These are phyloP conservation scores for Inonotus obliquus DNA, from an alignment of 1,284 basidiomycete species.

Conservation along the genomic window DNA sequence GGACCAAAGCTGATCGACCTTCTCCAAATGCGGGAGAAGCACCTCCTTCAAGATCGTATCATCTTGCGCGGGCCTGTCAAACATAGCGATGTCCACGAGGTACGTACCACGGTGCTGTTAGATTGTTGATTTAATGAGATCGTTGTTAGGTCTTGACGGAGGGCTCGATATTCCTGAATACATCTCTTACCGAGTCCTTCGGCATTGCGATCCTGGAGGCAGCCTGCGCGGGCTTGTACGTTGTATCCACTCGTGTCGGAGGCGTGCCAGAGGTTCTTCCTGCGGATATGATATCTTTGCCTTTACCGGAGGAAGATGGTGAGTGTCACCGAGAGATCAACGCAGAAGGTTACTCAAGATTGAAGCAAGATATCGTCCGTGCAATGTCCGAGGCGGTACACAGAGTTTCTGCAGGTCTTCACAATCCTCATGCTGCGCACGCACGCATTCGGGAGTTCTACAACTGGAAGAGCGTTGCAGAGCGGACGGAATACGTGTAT, in stretches of 20 bases:
- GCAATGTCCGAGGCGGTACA: constrained; percentile 80
- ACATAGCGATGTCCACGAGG: constrained; percentile 80
- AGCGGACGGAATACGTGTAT: constrained; percentile 84
- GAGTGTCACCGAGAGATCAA: background rate
- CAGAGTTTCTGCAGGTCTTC: constrained; percentile 62
- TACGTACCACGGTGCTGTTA: constrained; percentile 33
- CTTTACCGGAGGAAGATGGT: constrained; percentile 83
- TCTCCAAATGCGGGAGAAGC: constrained; percentile 92
- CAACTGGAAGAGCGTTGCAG: constrained; percentile 79
- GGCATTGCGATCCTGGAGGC: constrained; percentile 97
- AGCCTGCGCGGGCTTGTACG: constrained; percentile 90
- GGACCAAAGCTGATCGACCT: constrained; percentile 95
- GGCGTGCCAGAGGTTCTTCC: constrained; percentile 96
- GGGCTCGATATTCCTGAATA: constrained; percentile 93
- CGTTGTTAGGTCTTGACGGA: constrained; percentile 66
- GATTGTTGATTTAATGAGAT: background rate
- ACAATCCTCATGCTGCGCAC: constrained; percentile 80
- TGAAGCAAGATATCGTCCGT: constrained; percentile 69
- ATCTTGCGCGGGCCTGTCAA: constrained; percentile 81
- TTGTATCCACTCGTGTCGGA: constrained; percentile 92
- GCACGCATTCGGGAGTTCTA: constrained; percentile 80
- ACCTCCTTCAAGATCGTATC: constrained; percentile 87
- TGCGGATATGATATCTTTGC: constrained; percentile 90
- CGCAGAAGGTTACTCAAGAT: no score
- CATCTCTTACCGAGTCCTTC: constrained; percentile 94